Evolutionary conservation across 495 filamentous ascomycete species (phyloP), one percentile per base, ranked within the genome.

Genomic region (Diplogelasinospora grovesii): DNA sequence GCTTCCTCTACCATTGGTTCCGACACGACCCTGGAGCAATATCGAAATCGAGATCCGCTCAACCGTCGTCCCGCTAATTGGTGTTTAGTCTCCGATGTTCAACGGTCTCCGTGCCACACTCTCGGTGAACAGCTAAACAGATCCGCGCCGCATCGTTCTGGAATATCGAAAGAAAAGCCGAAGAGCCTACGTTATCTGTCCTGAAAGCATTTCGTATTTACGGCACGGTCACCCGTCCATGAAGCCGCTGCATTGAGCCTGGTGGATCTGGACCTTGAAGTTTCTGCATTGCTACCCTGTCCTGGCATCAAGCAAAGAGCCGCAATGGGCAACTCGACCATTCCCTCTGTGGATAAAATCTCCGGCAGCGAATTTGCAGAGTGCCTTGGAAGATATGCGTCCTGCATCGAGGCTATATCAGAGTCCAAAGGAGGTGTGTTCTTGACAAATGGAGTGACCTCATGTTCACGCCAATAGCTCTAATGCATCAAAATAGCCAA

Each of bases 401-500:
- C 58, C 4, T 52, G 62, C n/a, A 52, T 72, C 37, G 45, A 64
- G 36, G 52, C 49, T n/a, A 59, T 70, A 24, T 69, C 67, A 5
- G 46, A 33, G 10, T 44, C 52, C n/a, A 70, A 66, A 55, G 53
- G 52, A 33, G 50, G 66, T 69, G 59, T 22, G 62, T 44, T 15
- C 22, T 18, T 15, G n/a, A 33, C n/a, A 8, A 6, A 5, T 5
- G n/a, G n/a, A 16, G 11, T 14, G 5, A 14, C 30, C 5, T 18
- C n/a, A n/a, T n/a, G n/a, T n/a, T n/a, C n/a, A n/a, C n/a, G n/a
- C n/a, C n/a, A n/a, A n/a, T n/a, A n/a, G n/a, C 4, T 29, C 35
- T 31, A 26, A 32, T 41, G 8, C 4, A 20, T 22, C 18, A 29
- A 22, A 18, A 25, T 37, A 68, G 65, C 52, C 45, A 68, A 69